Evolutionary conservation across 2,329 filamentous ascomycete genomes (phyloP).

Genomic region (Cryphonectria nitschkei): DNA sequence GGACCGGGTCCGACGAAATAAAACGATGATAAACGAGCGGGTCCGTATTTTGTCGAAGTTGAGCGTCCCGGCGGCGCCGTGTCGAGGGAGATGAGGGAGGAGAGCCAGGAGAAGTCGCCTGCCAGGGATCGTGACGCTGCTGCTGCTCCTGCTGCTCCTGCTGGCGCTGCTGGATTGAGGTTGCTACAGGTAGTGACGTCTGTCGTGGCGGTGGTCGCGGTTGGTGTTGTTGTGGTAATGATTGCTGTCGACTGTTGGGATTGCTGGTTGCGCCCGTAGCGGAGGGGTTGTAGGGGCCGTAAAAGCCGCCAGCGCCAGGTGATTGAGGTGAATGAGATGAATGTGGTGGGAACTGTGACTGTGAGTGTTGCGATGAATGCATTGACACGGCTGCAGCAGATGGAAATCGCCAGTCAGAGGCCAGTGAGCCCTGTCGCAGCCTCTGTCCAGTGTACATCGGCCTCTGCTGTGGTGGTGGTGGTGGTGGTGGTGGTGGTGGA

Average conservation of each 20-base stretch:
- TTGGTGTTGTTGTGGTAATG: slow-evolving; percentile 1
- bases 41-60: slow-evolving; percentile 27
- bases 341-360: neutral
- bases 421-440: slow-evolving; percentile 23
- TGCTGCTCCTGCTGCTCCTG: slow-evolving; percentile 1
- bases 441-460: slow-evolving; percentile 15
- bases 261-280: slow-evolving; percentile 14
- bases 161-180: slow-evolving; percentile 4
- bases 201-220: neutral
- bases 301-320: neutral
- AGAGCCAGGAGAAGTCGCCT: slow-evolving; percentile 3
- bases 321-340: slow-evolving; percentile 19
- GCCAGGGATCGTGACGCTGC: slow-evolving; percentile 9
- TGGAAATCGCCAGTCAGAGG: slow-evolving; percentile 24
- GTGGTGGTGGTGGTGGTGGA: too few species aligned
- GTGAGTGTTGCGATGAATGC: slow-evolving; percentile 2
- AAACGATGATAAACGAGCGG: slow-evolving; percentile 27
- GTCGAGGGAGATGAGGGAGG: slow-evolving; percentile 20
- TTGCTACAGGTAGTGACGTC: neutral
- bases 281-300: slow-evolving; percentile 14
- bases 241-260: slow-evolving; percentile 2
- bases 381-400: slow-evolving; percentile 19
- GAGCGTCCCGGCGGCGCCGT: slow-evolving; percentile 29
- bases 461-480: neutral
- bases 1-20: slow-evolving; percentile 25